Evolutionary conservation across 2,329 filamentous ascomycete genomes (phyloP).

Genomic region (Trichoderma sp.): DNA sequence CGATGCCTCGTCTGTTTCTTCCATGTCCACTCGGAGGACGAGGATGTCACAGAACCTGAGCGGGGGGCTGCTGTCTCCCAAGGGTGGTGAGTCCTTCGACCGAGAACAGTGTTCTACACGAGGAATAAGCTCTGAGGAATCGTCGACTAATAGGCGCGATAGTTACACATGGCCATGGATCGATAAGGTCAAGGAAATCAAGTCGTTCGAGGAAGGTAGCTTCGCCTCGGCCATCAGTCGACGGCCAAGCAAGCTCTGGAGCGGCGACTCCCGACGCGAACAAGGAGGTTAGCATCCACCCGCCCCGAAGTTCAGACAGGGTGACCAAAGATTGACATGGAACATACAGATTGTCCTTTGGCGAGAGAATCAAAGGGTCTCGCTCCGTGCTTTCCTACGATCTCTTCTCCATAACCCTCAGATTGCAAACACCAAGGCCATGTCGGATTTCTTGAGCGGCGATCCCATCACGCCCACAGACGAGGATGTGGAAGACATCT

Average conservation of each 20-base stretch:
- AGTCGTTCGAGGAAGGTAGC: slow-evolving; percentile 35
- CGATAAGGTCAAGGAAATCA: slow-evolving; percentile 40
- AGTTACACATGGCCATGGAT: slow-evolving; percentile 33
- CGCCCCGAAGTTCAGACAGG: background rate
- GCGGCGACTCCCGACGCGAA: slow-evolving; percentile 31
- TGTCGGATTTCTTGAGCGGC: slow-evolving; percentile 78
- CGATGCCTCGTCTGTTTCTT: slow-evolving; percentile 79
- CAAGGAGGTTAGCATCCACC: slow-evolving; percentile 34
- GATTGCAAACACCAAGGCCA: slow-evolving; percentile 78
- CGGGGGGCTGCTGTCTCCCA: slow-evolving; percentile 38
- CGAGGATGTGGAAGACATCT: slow-evolving; percentile 81
- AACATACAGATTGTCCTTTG: slow-evolving; percentile 62
- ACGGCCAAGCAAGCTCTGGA: slow-evolving; percentile 38
- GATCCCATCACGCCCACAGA: slow-evolving; percentile 75
- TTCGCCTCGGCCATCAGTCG: slow-evolving; percentile 40
- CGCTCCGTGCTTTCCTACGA: slow-evolving; percentile 85
- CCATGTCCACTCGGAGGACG: slow-evolving; percentile 69
- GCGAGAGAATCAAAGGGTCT: slow-evolving; percentile 88
- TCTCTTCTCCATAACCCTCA: slow-evolving; percentile 82
- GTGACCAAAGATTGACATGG: slow-evolving; percentile 34
- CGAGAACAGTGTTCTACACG: background rate
- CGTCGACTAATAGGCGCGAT: background rate
- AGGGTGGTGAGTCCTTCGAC: slow-evolving; percentile 29
- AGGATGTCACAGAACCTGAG: slow-evolving; percentile 36
- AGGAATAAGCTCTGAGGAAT: slow-evolving; percentile 10